phyloP scores from a whole-genome alignment of 78 protist genomes.

The Salpingoeca rosetta region DNA sequence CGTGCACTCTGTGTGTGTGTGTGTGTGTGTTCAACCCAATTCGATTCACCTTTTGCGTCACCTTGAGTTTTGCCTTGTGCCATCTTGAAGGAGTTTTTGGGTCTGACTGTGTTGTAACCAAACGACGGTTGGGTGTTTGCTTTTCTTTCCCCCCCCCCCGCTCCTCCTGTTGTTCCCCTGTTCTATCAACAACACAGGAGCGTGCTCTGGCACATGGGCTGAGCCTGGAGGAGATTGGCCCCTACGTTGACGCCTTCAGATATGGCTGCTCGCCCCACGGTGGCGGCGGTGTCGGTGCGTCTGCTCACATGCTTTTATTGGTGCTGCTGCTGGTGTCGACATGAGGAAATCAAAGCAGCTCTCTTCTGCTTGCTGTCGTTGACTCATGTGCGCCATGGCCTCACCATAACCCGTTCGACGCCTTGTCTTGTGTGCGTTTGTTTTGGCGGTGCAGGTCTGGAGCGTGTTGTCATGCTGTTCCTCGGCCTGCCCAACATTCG shows the following conservation, averaged over 20 bases:
- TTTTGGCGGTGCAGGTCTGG: conserved; percentile 41
- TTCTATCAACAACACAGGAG: too few species aligned
- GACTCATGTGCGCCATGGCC: not conserved
- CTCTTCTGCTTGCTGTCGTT: not conserved
- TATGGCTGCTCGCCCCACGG: conserved; percentile 97
- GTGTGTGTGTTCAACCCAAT: too few species aligned
- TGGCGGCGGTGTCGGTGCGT: conserved; percentile 98
- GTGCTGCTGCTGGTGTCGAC: too few species aligned
- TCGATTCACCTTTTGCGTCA: too few species aligned
- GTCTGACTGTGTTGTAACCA: too few species aligned
- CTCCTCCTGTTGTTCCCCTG: too few species aligned
- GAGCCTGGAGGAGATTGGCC: conserved; percentile 33
- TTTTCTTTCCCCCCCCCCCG: too few species aligned
- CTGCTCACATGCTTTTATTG: too few species aligned
- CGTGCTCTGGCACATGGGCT: conserved; percentile 46
- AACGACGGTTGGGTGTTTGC: too few species aligned
- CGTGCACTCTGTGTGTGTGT: too few species aligned
- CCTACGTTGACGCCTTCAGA: conserved; percentile 91
- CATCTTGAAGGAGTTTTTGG: too few species aligned
- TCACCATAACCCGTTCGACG: not conserved
- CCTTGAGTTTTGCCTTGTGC: too few species aligned
- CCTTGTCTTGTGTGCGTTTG: not conserved
- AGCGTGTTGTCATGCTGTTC: conserved; percentile 87
- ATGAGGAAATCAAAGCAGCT: not conserved
- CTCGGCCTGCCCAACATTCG: conserved; percentile 90